Evolutionary conservation across 176 grass and related monocot species (phyloP).

Genomic region (Musa beccarii): DNA sequence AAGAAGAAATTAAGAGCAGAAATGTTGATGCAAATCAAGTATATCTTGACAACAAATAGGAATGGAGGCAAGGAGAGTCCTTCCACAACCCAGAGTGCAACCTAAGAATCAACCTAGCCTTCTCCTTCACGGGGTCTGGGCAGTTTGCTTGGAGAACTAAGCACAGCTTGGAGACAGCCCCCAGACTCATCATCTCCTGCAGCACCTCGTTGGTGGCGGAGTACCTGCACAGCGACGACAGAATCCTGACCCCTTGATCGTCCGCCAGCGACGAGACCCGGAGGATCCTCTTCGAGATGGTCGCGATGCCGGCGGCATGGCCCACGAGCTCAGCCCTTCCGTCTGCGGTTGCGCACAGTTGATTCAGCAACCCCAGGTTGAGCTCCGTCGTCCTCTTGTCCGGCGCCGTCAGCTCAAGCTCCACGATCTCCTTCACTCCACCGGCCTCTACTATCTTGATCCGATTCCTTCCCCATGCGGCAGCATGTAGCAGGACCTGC

Average conservation of each 20-base stretch:
- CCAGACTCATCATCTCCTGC: conserved; percentile 67
- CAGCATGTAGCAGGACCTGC: conserved; percentile 38
- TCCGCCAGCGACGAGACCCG: conserved; percentile 46
- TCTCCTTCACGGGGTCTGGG: conserved; percentile 52
- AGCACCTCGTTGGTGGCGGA: conserved; percentile 47
- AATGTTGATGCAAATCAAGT: background rate
- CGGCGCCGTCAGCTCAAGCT: conserved; percentile 56
- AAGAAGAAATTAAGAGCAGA: no score
- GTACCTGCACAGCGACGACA: conserved; percentile 44
- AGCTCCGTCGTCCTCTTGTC: conserved; percentile 63
- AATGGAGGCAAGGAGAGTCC: conserved; percentile 37
- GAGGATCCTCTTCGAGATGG: conserved; percentile 53
- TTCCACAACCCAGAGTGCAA: conserved; percentile 60
- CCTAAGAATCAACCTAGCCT: conserved; percentile 60
- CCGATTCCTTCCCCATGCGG: conserved; percentile 55
- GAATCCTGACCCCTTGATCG: conserved; percentile 62
- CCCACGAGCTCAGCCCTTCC: conserved; percentile 57
- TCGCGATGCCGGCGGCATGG: conserved; percentile 61
- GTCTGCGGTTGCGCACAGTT: conserved; percentile 72
- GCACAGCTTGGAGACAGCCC: conserved; percentile 62
- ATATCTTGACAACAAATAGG: background rate
- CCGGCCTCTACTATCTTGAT: conserved; percentile 51
- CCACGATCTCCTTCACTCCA: conserved; percentile 40
- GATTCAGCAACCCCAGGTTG: conserved; percentile 49
- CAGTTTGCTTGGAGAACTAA: conserved; percentile 40